phyloP scores from a whole-genome alignment of 768 basidiomycete genomes.

The Russula emetica region DNA sequence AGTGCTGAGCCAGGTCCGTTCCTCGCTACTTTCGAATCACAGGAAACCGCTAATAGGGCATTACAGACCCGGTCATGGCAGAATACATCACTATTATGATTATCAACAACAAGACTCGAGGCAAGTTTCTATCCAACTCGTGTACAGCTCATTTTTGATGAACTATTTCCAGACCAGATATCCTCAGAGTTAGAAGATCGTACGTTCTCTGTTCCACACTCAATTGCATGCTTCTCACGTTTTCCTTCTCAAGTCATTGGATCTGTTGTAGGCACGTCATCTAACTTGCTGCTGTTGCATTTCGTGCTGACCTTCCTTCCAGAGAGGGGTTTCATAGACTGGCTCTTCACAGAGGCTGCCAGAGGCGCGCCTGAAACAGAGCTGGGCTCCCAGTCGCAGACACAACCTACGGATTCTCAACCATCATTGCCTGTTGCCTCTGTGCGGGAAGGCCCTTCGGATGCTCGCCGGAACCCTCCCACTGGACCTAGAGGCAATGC shows the following conservation, averaged over 20 bases:
- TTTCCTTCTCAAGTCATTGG: conserved; percentile 54
- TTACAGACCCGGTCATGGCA: conserved; percentile 80
- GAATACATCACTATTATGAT: conserved; percentile 96
- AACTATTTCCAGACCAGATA: conserved; percentile 61
- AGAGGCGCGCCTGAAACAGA: conserved; percentile 56
- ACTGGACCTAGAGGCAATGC: conserved; percentile 49
- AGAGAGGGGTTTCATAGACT: conserved; percentile 84
- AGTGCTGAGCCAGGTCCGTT: conserved; percentile 70
- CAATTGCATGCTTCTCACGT: neutral
- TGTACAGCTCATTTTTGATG: conserved; percentile 13
- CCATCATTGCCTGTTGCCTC: conserved; percentile 28
- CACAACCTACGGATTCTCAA: conserved; percentile 35
- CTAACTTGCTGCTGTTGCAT: neutral
- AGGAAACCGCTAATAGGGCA: conserved; percentile 2
- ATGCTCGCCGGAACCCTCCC: conserved; percentile 44
- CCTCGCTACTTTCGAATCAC: conserved; percentile 18
- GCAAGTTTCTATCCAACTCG: conserved; percentile 40
- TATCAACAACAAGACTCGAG: conserved; percentile 82
- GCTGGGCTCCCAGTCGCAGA: conserved; percentile 27
- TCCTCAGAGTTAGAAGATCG: conserved; percentile 83
- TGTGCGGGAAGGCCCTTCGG: conserved; percentile 34
- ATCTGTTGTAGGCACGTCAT: conserved; percentile 64
- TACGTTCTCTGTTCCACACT: conserved; percentile 33
- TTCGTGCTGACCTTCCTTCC: conserved; percentile 23
- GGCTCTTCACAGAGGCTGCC: conserved; percentile 79